Percentiles rank a stretch among this genome's conserved stretches.
Evolutionary conservation across 768 basidiomycete genomes (phyloP).

Genomic region (Suillus alpinus): DNA sequence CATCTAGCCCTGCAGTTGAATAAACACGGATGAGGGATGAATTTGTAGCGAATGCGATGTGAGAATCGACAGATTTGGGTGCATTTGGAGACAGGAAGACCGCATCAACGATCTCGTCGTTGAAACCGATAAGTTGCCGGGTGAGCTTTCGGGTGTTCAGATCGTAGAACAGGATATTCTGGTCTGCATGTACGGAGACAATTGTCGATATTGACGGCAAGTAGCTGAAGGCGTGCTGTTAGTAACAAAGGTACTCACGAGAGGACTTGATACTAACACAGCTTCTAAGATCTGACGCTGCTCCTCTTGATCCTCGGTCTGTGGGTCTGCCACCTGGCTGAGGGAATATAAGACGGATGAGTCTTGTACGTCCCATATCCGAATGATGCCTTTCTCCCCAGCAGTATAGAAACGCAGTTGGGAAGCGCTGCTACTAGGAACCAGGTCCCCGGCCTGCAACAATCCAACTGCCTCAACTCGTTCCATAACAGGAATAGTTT

Average conservation of each 20-base stretch:
- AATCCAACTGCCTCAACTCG: constrained; percentile 86
- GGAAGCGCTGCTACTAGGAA: constrained; percentile 32
- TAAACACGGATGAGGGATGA: constrained; percentile 94
- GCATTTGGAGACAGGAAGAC: constrained; percentile 57
- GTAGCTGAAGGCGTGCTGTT: constrained; percentile 50
- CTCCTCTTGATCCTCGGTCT: constrained; percentile 58
- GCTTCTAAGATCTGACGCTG: constrained; percentile 81
- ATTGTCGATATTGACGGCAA: constrained; percentile 60
- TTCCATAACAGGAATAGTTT: constrained; percentile 82
- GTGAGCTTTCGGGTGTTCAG: constrained; percentile 58
- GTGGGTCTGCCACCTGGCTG: constrained; percentile 38
- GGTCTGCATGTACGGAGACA: constrained; percentile 89
- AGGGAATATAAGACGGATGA: constrained; percentile 63
- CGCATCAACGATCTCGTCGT: constrained; percentile 95
- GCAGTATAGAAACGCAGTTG: constrained; percentile 78
- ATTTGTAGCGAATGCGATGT: constrained; percentile 95
- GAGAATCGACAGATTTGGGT: constrained; percentile 48
- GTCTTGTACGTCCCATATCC: constrained; percentile 78
- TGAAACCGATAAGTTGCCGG: constrained; percentile 92
- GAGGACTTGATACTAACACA: constrained; percentile 55
- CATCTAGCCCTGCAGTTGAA: constrained; percentile 70
- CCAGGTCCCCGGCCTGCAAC: constrained; percentile 47
- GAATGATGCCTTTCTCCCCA: constrained; percentile 84
- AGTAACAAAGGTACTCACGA: constrained; percentile 5
- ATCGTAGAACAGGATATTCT: constrained; percentile 93